Conservation (phyloP, 208 protist genomes). For the Acanthamoeba divionensis region DNA sequence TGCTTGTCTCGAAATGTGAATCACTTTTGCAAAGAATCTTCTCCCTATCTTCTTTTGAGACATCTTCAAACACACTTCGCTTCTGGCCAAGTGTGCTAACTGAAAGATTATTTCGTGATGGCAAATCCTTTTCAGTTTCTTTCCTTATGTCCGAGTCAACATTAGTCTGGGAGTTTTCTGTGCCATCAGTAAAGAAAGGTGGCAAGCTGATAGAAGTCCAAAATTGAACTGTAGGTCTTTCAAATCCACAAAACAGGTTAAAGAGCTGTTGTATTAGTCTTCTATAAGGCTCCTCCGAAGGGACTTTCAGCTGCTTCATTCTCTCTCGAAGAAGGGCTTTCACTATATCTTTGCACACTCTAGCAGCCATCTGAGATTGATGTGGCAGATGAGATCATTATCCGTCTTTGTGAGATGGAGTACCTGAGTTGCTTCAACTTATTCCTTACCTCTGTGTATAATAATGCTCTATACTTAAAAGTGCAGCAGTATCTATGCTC, state of each 20-base stretch:
- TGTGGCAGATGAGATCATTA: not conserved
- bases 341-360: slow-evolving; percentile 36
- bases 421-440: not conserved
- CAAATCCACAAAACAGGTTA: not conserved
- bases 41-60: no score
- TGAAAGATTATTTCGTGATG: no score
- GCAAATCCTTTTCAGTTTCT: no score
- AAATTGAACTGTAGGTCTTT: not conserved
- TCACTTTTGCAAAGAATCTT: no score
- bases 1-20: no score
- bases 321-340: not conserved
- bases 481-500: not conserved
- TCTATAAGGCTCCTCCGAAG: slow-evolving; percentile 21
- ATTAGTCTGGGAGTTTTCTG: no score
- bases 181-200: no score
- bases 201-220: slow-evolving; percentile 25
- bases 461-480: not conserved
- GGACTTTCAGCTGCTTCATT: slow-evolving; percentile 28
- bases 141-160: no score
- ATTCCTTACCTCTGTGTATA: not conserved
- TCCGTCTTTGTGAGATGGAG: not conserved
- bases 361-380: not conserved
- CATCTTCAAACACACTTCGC: no score
- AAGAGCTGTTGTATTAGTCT: slow-evolving; percentile 25
- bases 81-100: no score